A percentile compares a stretch with the other conserved stretches of the same genome.
Evolutionary conservation across 768 basidiomycete genomes (phyloP).

Genomic region (Lactifluus subvellereus): DNA sequence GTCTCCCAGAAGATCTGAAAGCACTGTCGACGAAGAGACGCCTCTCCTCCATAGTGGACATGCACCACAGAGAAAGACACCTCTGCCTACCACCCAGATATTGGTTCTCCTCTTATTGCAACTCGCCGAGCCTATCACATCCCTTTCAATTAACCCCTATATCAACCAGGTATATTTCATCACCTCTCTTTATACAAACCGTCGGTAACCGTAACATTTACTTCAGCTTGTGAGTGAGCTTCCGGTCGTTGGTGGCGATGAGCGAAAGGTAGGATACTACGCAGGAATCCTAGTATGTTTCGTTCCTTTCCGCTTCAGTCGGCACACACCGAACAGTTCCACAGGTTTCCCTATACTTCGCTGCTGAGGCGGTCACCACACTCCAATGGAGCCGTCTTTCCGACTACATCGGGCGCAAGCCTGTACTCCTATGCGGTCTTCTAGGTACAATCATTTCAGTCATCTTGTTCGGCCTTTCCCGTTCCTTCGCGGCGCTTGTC

Average conservation of each 20-base stretch:
- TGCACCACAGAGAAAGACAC: conserved; percentile 5
- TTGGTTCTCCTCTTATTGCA: conserved; percentile 7
- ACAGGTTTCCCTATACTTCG: conserved; percentile 46
- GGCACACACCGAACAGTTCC: neutral
- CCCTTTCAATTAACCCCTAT: conserved; percentile 41
- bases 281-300: conserved; percentile 43
- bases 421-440: conserved; percentile 37
- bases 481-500: conserved; percentile 32
- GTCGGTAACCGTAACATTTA: neutral
- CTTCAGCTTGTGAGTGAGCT: conserved; percentile 40
- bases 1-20: conserved; percentile 2
- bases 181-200: too few relatives aligned
- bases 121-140: conserved; percentile 9
- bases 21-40: conserved; percentile 4
- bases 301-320: neutral
- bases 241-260: conserved; percentile 40
- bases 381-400: conserved; percentile 45
- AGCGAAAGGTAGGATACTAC: conserved; percentile 44
- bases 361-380: conserved; percentile 40
- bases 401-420: conserved; percentile 45
- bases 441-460: conserved; percentile 32
- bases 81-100: conserved; percentile 11
- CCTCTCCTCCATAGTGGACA: neutral
- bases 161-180: conserved; percentile 39
- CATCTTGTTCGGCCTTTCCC: conserved; percentile 35